Conservation (phyloP, 495 filamentous ascomycete genomes). For the Aspergillus kassunensis region DNA sequence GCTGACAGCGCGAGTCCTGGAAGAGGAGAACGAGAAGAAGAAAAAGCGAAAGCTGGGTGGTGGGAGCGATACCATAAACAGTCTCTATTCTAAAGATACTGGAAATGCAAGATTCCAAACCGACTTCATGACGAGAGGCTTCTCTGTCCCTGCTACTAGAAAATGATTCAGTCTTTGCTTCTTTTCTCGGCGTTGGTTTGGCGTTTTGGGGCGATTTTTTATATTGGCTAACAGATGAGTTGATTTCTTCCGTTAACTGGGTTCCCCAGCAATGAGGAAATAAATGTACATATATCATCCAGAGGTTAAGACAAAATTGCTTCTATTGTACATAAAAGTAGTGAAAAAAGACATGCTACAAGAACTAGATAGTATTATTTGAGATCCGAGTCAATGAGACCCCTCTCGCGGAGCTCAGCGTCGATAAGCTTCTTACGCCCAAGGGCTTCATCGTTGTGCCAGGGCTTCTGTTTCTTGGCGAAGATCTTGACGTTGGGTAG, state of each 20-base stretch:
- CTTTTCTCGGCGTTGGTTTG: neutral
- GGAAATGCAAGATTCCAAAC: constrained; percentile 51
- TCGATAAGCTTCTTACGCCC: constrained; percentile 86
- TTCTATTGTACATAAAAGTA: constrained; percentile 24
- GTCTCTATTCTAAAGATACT: constrained; percentile 58
- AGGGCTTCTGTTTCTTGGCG: constrained; percentile 54
- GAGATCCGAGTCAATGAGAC: constrained; percentile 33
- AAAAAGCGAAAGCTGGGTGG: constrained; percentile 70
- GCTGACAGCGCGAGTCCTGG: constrained; percentile 77
- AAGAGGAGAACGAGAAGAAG: constrained; percentile 76
- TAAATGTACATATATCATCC: constrained; percentile 7
- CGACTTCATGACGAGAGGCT: constrained; percentile 80
- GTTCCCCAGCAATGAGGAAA: neutral
- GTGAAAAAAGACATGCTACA: constrained; percentile 18
- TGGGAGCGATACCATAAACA: constrained; percentile 65
- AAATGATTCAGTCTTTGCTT: constrained; percentile 18
- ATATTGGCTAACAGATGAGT: constrained; percentile 11
- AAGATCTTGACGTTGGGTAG: constrained; percentile 70
- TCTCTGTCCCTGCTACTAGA: constrained; percentile 51
- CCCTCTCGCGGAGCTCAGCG: constrained; percentile 60
- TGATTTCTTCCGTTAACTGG: neutral
- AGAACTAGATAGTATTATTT: constrained; percentile 14
- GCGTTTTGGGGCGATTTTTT: neutral
- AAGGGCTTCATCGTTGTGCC: constrained; percentile 67
- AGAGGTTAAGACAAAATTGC: constrained; percentile 7